Evolutionary conservation across 2,329 filamentous ascomycete genomes (phyloP).

Genomic region (Alternaria consortialis): DNA sequence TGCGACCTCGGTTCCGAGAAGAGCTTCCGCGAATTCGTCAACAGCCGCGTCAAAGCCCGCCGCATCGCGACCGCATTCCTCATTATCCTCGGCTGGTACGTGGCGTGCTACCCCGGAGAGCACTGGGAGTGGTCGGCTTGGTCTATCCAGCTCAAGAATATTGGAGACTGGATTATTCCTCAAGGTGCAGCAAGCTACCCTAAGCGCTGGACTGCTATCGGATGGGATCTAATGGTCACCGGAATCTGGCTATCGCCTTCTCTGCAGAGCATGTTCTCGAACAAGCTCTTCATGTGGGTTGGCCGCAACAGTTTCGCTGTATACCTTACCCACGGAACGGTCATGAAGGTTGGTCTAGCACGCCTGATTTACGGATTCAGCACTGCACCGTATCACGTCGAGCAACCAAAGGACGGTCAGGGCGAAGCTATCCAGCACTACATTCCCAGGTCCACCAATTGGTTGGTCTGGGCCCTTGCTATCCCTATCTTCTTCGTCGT

Average conservation of each 20-base stretch:
- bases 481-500: conserved; percentile 58
- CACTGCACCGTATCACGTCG: conserved; percentile 54
- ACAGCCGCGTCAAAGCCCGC: conserved; percentile 48
- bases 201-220: conserved; percentile 57
- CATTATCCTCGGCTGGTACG: conserved; percentile 56
- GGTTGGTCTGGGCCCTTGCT: conserved; percentile 52
- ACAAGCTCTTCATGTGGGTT: conserved; percentile 62
- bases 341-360: conserved; percentile 61
- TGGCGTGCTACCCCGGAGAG: conserved; percentile 62
- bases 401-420: conserved; percentile 50
- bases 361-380: conserved; percentile 64
- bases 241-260: conserved; percentile 61
- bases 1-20: conserved; percentile 61
- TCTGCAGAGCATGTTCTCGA: conserved; percentile 60
- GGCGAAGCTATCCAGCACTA: conserved; percentile 54
- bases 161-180: conserved; percentile 58
- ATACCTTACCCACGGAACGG: conserved; percentile 64
- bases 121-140: conserved; percentile 60
- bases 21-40: conserved; percentile 57
- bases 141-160: conserved; percentile 56
- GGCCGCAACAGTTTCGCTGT: conserved; percentile 66
- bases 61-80: conserved; percentile 52
- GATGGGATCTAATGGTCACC: conserved; percentile 60
- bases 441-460: conserved; percentile 53
- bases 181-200: conserved; percentile 55